Evolutionary conservation across 768 basidiomycete genomes (phyloP).

Genomic region (Lanmaoa rubissima): DNA sequence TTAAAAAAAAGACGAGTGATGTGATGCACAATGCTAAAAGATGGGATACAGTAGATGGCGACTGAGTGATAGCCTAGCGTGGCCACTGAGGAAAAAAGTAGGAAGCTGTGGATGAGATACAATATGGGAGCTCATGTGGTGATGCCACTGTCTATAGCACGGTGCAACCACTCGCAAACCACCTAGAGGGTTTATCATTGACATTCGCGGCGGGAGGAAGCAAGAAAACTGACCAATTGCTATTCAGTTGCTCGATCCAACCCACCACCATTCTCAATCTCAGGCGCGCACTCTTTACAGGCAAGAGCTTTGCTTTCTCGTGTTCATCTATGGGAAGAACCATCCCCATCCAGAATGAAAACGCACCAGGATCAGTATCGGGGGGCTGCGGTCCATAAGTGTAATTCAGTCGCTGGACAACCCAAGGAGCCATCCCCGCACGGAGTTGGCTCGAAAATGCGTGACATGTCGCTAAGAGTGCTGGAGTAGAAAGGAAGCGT

Average conservation of each 20-base stretch:
- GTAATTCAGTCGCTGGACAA: conserved; percentile 80
- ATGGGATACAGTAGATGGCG: conserved; percentile 16
- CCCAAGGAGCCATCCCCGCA: conserved; percentile 85
- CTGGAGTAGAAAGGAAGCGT: conserved; percentile 20
- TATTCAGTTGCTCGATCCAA: conserved; percentile 85
- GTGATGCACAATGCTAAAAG: conserved; percentile 16
- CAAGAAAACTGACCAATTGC: conserved; percentile 46
- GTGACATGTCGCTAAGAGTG: conserved; percentile 53
- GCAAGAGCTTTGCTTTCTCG: conserved; percentile 84
- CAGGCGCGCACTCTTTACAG: conserved; percentile 74
- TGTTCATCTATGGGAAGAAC: conserved; percentile 90
- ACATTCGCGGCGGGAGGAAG: conserved; percentile 15
- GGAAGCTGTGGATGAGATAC: conserved; percentile 12
- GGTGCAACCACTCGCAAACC: conserved; percentile 72
- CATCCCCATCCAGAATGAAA: conserved; percentile 89
- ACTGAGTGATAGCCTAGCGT: conserved; percentile 8
- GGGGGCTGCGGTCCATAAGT: conserved; percentile 76
- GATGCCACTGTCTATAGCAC: conserved; percentile 38
- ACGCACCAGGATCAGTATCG: conserved; percentile 56
- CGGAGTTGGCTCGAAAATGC: conserved; percentile 60
- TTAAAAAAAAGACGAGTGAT: conserved; percentile 2
- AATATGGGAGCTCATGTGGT: not conserved
- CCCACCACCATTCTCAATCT: conserved; percentile 83
- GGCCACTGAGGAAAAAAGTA: not conserved
- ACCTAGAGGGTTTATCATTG: conserved; percentile 45